Base-by-base conservation (phyloP, 2,329 filamentous ascomycete genomes). In the Ophiostoma himal-ulmi region DNA sequence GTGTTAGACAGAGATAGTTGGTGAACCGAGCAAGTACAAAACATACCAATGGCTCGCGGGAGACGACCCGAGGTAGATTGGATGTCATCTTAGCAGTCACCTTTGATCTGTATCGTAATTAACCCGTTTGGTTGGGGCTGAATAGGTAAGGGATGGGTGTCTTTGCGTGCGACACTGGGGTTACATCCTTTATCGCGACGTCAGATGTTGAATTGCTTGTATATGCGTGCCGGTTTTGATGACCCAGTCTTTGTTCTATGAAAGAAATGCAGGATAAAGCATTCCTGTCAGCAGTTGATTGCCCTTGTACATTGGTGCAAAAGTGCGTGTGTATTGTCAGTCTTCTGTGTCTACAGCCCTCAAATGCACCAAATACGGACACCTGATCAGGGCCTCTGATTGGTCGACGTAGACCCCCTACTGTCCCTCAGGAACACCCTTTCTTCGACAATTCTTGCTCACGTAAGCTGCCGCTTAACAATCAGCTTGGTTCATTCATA, bases 31-130 rank as follows among this genome's bases (percentile, higher is more conserved):
- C 1, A 26, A 34, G 22, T 36, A 5, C 2, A 64, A 30, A 37
- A 30, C 71, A 22, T 26, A 72, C 70, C 70, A 73, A 54, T 30
- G 71, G 69, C 66, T 71, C 67, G 5, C 70, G 62, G 3, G 70
- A 67, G 7, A 72, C 26, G 17, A 72, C 39, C 3, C 69, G 20
- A 8, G 69, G 69, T 14, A 54, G 41, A 39, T 37, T 20, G 3
- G 60, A 11, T 34, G 60, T 22, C 60, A 64, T 64, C 5, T 3
- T 22, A 7, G 57, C 13, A 20, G 57, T 11, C 17, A 10, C 22
- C 20, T n/a, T 20, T 48, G 44, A 48, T 44, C 41, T 44, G 41
- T 44, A 44, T 44, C 30, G 30, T 30, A 30, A 30, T 3, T 30
- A 30, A 30, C 30, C 30, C 30, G 30, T 30, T 30, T 39, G 37